Conservation (phyloP, 495 filamentous ascomycete genomes). For the Cercophora newfieldiana region DNA sequence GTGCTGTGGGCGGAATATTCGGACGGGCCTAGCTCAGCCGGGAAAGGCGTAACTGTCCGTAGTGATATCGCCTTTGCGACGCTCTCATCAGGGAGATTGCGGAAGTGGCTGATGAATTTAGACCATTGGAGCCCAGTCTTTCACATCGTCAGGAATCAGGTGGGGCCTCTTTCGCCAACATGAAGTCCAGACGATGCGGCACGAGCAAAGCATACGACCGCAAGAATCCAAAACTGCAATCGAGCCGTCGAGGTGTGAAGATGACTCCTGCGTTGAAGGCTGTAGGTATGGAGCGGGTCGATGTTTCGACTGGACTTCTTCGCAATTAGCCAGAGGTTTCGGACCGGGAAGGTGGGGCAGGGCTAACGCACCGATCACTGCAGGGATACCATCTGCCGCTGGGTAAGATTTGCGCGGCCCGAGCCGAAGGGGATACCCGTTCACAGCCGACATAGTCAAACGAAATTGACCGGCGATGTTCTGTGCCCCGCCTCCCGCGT, state of each 20-base stretch:
- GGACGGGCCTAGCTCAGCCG: not conserved
- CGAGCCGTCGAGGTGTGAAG: not conserved
- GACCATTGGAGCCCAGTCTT: not conserved
- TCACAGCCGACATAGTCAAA: not conserved
- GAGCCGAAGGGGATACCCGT: not conserved
- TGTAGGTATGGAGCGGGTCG: conserved; percentile 15
- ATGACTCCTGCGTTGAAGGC: not conserved
- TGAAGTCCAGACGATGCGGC: conserved; percentile 1
- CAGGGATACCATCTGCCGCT: not conserved
- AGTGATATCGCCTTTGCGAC: not conserved
- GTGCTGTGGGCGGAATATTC: conserved; percentile 1
- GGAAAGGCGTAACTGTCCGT: not conserved
- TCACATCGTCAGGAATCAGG: not conserved
- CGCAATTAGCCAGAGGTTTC: conserved; percentile 8
- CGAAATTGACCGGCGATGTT: not conserved
- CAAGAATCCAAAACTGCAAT: conserved; percentile 7
- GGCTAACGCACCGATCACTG: too few species aligned
- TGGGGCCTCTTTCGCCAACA: not conserved
- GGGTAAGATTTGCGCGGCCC: not conserved
- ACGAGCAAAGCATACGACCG: conserved; percentile 17
- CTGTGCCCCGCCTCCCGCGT: not conserved
- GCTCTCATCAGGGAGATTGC: not conserved
- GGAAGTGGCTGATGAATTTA: not conserved
- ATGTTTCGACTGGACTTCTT: conserved; percentile 12
- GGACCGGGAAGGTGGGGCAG: not conserved